These are phyloP conservation scores for Zangia roseola DNA, from an alignment of 768 basidiomycete species.

Conservation along the genomic window DNA sequence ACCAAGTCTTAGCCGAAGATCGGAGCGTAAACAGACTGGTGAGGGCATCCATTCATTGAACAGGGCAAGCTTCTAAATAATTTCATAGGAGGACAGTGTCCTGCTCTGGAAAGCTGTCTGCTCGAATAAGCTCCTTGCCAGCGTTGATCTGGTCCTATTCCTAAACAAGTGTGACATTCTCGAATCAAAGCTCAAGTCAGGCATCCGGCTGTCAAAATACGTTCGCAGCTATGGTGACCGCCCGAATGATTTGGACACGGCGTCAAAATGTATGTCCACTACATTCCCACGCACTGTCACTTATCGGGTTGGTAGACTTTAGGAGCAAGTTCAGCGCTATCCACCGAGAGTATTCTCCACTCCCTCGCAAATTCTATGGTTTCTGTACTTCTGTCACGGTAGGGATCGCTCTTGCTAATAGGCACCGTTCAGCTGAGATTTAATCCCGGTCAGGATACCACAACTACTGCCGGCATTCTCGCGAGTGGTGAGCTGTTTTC, in stretches of 20 bases:
- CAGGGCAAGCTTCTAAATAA: background rate
- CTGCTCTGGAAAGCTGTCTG: conserved; percentile 74
- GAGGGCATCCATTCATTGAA: conserved; percentile 11
- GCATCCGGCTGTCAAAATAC: conserved; percentile 62
- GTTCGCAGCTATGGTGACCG: conserved; percentile 71
- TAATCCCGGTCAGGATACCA: conserved; percentile 49
- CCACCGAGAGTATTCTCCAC: conserved; percentile 72
- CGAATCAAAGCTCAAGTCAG: conserved; percentile 60
- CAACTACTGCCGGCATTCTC: conserved; percentile 73
- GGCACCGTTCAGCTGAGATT: background rate
- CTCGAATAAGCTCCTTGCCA: conserved; percentile 65
- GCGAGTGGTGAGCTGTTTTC: conserved; percentile 55
- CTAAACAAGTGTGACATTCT: conserved; percentile 82
- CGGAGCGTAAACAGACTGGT: conserved; percentile 51
- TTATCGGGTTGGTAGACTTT: conserved; percentile 47
- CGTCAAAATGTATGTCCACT: conserved; percentile 55
- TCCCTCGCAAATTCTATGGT: conserved; percentile 73
- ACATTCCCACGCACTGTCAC: background rate
- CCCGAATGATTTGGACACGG: conserved; percentile 67
- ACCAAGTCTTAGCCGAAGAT: conserved; percentile 53
- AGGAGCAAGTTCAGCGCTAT: conserved; percentile 72
- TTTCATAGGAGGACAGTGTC: conserved; percentile 67
- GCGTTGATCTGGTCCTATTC: conserved; percentile 75
- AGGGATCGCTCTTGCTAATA: conserved; percentile 9
- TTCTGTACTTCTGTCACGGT: conserved; percentile 79